Conservation (phyloP, 306 rosid genomes). For the Quercus parvula region DNA sequence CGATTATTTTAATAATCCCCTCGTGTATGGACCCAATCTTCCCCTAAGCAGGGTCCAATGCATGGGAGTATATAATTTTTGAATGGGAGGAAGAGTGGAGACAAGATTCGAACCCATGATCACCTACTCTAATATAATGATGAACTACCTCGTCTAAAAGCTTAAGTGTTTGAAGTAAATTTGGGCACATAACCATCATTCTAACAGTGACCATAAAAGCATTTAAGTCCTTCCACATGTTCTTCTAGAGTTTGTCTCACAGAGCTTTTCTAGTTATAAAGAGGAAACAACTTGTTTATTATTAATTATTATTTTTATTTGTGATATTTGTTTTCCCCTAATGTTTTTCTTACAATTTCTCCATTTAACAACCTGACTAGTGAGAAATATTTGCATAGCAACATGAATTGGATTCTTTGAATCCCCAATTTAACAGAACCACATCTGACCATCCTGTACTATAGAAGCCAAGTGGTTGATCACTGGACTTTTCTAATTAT, state of each 20-base stretch:
- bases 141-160: too few relatives aligned
- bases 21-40: too few relatives aligned
- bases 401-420: background rate
- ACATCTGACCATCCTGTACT: background rate
- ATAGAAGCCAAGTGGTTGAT: background rate
- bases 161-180: too few relatives aligned
- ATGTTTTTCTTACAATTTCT: background rate
- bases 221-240: background rate
- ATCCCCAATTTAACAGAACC: background rate
- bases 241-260: background rate
- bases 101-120: too few relatives aligned
- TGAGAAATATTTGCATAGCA: background rate
- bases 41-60: too few relatives aligned
- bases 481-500: background rate
- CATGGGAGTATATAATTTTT: too few relatives aligned
- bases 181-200: too few relatives aligned
- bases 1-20: too few relatives aligned
- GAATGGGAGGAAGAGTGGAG: too few relatives aligned
- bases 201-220: too few relatives aligned
- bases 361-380: background rate
- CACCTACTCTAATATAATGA: too few relatives aligned
- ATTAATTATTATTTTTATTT: background rate
- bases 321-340: too few relatives aligned
- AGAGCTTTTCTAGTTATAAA: background rate
- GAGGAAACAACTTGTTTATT: slow-evolving; percentile 5